phyloP scores from a whole-genome alignment of 2,329 filamentous ascomycete genomes.

The Diaporthe eres region DNA sequence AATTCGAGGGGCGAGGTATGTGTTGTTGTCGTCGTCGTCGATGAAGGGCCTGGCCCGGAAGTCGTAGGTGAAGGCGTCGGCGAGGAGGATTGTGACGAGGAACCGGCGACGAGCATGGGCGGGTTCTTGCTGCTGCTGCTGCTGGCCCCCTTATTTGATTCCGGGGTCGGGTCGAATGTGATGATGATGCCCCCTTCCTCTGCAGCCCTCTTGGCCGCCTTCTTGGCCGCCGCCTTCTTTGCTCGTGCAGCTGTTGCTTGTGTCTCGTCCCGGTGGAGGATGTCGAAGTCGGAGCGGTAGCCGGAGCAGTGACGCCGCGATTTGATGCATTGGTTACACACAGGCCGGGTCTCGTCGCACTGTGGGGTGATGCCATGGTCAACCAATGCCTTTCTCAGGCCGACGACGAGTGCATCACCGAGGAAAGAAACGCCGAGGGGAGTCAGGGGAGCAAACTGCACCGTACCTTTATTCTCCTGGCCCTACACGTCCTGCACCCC shows the following conservation, averaged over 20 bases:
- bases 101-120: neutral
- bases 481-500: conserved; percentile 82
- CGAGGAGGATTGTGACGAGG: conserved; percentile 1
- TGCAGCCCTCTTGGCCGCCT: conserved; percentile 54
- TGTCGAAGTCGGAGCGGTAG: conserved; percentile 79
- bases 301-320: conserved; percentile 75
- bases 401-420: neutral
- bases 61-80: conserved; percentile 44
- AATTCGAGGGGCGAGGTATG: conserved; percentile 44
- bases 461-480: conserved; percentile 79
- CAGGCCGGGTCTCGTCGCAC: conserved; percentile 78
- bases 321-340: conserved; percentile 75
- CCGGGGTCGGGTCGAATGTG: conserved; percentile 27
- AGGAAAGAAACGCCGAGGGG: neutral
- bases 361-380: conserved; percentile 48
- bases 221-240: conserved; percentile 68
- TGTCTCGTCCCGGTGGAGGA: conserved; percentile 81
- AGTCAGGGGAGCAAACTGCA: neutral
- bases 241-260: conserved; percentile 75
- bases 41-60: conserved; percentile 33
- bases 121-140: neutral
- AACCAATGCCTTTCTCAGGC: conserved; percentile 38
- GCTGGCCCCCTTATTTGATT: neutral
- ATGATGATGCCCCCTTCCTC: conserved; percentile 43
- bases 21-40: conserved; percentile 7